Evolutionary conservation across 148 eudicot species (phyloP).

Genomic region (Gaultheria prostrata): DNA sequence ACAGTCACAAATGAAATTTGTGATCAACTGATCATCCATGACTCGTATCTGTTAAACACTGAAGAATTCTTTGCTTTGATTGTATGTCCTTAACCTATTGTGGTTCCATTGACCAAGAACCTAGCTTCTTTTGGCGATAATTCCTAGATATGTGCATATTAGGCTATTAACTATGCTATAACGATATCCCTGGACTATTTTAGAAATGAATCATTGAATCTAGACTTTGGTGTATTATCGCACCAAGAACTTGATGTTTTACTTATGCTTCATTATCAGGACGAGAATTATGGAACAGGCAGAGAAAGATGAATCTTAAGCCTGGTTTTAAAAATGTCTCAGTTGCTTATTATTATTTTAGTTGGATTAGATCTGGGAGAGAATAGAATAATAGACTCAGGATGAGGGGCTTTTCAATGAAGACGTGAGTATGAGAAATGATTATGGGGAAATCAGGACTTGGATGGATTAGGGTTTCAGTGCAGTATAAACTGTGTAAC

Average conservation of each 20-base stretch:
- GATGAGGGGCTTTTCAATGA: not conserved
- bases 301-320: not conserved
- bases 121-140: not conserved
- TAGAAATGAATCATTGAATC: not conserved
- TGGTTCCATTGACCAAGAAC: not conserved
- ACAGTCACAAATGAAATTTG: not conserved
- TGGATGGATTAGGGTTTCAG: not conserved
- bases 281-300: not conserved
- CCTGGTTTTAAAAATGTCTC: not conserved
- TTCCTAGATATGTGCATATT: not conserved
- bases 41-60: not conserved
- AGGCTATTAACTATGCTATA: not conserved
- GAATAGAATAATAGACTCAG: not conserved
- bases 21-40: not conserved
- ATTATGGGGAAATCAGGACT: not conserved
- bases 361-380: not conserved
- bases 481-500: not conserved
- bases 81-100: not conserved
- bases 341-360: not conserved
- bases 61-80: not conserved
- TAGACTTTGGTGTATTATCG: not conserved
- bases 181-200: not conserved
- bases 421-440: not conserved
- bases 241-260: not conserved
- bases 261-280: not conserved